Evolutionary conservation across 345 rosid genomes (phyloP).

Genomic region (Eucalyptus caleyi): DNA sequence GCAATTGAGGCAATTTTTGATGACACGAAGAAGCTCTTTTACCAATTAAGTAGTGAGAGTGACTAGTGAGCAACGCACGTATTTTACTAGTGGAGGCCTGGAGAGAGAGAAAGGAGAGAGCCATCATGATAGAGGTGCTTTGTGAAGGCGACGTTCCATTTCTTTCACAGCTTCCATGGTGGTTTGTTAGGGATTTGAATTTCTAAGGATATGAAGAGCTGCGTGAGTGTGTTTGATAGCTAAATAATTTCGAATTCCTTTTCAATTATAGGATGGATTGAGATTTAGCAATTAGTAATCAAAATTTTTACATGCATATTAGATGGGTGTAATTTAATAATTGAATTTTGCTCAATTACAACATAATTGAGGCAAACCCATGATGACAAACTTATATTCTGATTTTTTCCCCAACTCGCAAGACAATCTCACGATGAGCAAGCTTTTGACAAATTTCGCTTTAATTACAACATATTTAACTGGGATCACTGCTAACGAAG

Average conservation of each 20-base stretch:
- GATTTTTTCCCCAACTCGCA: not conserved
- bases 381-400: not conserved
- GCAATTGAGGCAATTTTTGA: not conserved
- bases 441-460: not conserved
- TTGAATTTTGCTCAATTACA: not conserved
- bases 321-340: not conserved
- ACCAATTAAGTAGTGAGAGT: not conserved
- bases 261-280: not conserved
- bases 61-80: not conserved
- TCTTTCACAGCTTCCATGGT: not conserved
- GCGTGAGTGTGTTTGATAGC: not conserved
- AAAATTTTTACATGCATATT: not conserved
- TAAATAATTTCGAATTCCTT: not conserved
- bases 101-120: not conserved
- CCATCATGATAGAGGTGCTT: not conserved
- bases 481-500: not conserved
- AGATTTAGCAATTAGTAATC: not conserved
- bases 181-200: not conserved
- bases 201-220: too few species aligned
- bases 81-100: slow-evolving; percentile 41
- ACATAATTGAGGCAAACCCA: not conserved
- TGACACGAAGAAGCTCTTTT: not conserved
- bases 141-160: not conserved
- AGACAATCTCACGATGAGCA: too few species aligned
- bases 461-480: not conserved